These are phyloP conservation scores for Pelagophyceae sp. DNA, from an alignment of 352 stramenopile genomes.

Conservation along the genomic window DNA sequence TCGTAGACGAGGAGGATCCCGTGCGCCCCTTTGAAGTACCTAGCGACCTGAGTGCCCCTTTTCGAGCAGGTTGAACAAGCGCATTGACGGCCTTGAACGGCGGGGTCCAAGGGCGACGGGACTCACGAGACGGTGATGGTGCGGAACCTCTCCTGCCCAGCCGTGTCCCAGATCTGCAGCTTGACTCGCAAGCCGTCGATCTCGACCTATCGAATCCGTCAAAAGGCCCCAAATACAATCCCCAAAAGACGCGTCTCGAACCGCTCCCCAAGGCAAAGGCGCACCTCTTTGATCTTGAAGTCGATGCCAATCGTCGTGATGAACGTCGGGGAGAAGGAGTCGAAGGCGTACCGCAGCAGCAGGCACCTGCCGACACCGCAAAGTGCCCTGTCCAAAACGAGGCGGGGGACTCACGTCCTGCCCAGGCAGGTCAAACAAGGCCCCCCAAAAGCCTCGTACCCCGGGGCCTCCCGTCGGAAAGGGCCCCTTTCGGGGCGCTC, in stretches of 20 bases:
- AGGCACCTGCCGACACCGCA: constrained; percentile 55
- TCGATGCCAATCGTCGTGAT: constrained; percentile 80
- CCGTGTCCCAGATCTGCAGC: constrained; percentile 83
- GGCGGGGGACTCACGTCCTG: too few species aligned
- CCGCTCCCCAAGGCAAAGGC: too few species aligned
- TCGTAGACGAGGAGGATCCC: constrained; percentile 82
- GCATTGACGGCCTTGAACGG: neutral
- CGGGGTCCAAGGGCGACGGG: neutral
- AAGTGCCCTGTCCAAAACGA: too few species aligned
- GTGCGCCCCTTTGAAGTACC: constrained; percentile 72
- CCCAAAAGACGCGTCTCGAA: too few species aligned
- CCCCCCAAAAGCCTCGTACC: too few species aligned
- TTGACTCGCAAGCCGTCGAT: constrained; percentile 50
- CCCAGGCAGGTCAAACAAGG: too few species aligned
- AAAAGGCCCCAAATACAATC: too few species aligned
- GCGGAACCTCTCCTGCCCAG: constrained; percentile 85
- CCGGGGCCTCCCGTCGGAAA: too few species aligned
- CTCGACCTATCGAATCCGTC: constrained; percentile 14
- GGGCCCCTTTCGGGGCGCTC: too few species aligned
- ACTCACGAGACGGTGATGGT: constrained; percentile 91
- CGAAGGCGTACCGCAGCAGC: constrained; percentile 68
- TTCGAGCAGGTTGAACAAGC: constrained; percentile 24
- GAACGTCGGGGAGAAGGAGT: constrained; percentile 69
- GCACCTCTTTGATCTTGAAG: constrained; percentile 79
- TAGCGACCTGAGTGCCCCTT: constrained; percentile 34